Evolutionary conservation across 108 stramenopile genomes (phyloP).

Genomic region (Stephanodiscus triporus): DNA sequence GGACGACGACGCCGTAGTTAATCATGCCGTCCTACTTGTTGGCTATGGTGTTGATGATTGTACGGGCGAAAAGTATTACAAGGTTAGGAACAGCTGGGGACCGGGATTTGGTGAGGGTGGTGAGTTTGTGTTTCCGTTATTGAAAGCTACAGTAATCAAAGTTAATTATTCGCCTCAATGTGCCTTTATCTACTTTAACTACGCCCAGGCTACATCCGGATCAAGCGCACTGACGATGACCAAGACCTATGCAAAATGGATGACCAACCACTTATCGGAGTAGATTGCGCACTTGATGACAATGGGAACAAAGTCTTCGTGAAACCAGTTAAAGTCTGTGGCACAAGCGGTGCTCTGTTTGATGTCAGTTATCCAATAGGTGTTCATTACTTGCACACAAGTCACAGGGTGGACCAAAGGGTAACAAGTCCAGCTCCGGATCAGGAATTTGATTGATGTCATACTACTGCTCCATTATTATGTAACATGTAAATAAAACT

Average conservation of each 20-base stretch:
- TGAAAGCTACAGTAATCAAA: neutral
- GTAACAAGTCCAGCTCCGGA: too few species aligned
- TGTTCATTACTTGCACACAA: constrained; percentile 17
- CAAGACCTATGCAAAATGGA: constrained; percentile 67
- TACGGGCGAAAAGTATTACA: constrained; percentile 79
- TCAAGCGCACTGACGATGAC: constrained; percentile 66
- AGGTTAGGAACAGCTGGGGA: constrained; percentile 86
- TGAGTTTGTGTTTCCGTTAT: neutral
- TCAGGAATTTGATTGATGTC: too few species aligned
- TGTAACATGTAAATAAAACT: too few species aligned
- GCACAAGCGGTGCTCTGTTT: constrained; percentile 72
- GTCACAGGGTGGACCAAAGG: too few species aligned
- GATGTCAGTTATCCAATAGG: constrained; percentile 72
- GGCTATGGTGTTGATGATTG: constrained; percentile 82
- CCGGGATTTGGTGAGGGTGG: constrained; percentile 85
- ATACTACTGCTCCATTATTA: too few species aligned
- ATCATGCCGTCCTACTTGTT: constrained; percentile 87
- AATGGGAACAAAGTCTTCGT: constrained; percentile 53
- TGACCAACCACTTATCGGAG: constrained; percentile 69
- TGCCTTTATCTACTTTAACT: neutral
- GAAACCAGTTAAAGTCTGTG: constrained; percentile 72
- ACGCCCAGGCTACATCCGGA: constrained; percentile 61
- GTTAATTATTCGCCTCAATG: neutral
- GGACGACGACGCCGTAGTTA: constrained; percentile 46
- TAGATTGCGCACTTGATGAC: constrained; percentile 78